phyloP scores from a whole-genome alignment of 2,329 filamentous ascomycete genomes.

The Penicillium oxalicum region DNA sequence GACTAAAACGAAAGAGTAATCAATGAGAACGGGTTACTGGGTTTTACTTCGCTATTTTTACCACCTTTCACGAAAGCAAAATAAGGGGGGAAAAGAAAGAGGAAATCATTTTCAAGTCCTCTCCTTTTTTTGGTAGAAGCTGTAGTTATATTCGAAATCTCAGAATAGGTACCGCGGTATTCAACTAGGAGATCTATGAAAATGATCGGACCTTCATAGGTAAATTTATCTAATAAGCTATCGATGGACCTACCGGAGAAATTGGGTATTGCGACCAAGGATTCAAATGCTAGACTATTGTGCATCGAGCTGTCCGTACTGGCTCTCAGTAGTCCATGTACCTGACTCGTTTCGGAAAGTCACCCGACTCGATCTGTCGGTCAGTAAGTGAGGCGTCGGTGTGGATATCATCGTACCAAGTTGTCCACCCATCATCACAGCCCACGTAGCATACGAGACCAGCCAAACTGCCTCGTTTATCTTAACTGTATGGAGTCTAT shows the following conservation, averaged over 20 bases:
- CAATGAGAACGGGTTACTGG: not conserved
- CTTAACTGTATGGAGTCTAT: constrained; percentile 14
- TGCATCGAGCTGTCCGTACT: no score
- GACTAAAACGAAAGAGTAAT: not conserved
- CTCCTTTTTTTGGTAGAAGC: not conserved
- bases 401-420: constrained; percentile 5
- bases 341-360: not conserved
- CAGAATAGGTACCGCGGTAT: not conserved
- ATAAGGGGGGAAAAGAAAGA: no score
- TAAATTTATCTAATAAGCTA: not conserved
- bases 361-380: constrained; percentile 5
- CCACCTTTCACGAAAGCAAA: no score
- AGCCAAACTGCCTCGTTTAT: constrained; percentile 7
- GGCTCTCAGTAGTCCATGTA: not conserved
- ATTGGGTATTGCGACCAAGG: no score
- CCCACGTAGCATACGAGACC: constrained; percentile 30
- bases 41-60: not conserved
- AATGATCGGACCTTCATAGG: not conserved
- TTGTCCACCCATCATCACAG: constrained; percentile 24
- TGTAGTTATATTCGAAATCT: not conserved
- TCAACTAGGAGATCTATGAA: not conserved
- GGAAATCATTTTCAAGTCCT: not conserved
- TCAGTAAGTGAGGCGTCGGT: constrained; percentile 11
- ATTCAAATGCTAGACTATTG: no score
- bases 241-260: no score